These are phyloP conservation scores for Triticum urartu DNA, from an alignment of 176 grass and related monocot genomes.

Conservation along the genomic window DNA sequence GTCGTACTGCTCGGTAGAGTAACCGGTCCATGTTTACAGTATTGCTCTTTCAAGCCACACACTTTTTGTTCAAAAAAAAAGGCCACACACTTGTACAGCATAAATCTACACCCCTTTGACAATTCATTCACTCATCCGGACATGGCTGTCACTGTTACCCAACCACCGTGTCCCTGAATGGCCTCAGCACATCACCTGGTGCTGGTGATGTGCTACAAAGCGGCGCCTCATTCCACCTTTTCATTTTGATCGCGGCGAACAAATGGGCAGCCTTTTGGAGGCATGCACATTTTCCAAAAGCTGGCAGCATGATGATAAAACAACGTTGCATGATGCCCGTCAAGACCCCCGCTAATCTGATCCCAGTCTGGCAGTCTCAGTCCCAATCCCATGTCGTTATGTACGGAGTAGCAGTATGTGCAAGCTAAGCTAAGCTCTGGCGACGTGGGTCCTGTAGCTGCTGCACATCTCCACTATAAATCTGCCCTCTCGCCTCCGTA, in stretches of 20 bases:
- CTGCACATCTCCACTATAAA: slow-evolving; percentile 62
- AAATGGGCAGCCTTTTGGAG: slow-evolving; percentile 39
- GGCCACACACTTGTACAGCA: neutral
- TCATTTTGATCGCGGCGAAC: slow-evolving; percentile 7
- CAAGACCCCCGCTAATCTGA: slow-evolving; percentile 22
- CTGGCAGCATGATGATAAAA: too few relatives aligned
- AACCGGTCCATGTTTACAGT: slow-evolving; percentile 14
- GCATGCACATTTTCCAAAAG: slow-evolving; percentile 29
- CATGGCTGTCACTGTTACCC: slow-evolving; percentile 86
- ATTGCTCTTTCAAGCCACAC: slow-evolving; percentile 25
- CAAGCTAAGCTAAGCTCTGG: neutral
- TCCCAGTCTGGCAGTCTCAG: neutral
- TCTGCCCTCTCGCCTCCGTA: slow-evolving; percentile 38
- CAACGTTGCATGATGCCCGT: slow-evolving; percentile 29
- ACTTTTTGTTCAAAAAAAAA: too few relatives aligned
- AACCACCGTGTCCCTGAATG: slow-evolving; percentile 60
- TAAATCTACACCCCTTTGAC: neutral
- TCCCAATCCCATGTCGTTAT: neutral
- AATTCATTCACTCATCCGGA: slow-evolving; percentile 19
- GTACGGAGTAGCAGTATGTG: neutral
- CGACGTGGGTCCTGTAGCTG: slow-evolving; percentile 25
- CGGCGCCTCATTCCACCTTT: slow-evolving; percentile 6
- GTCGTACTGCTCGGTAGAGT: neutral
- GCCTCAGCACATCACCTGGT: slow-evolving; percentile 57
- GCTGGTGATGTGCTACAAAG: slow-evolving; percentile 39